These are phyloP conservation scores for Zygotorulaspora sp. DNA, from an alignment of 805 yeast genomes.

Conservation along the genomic window DNA sequence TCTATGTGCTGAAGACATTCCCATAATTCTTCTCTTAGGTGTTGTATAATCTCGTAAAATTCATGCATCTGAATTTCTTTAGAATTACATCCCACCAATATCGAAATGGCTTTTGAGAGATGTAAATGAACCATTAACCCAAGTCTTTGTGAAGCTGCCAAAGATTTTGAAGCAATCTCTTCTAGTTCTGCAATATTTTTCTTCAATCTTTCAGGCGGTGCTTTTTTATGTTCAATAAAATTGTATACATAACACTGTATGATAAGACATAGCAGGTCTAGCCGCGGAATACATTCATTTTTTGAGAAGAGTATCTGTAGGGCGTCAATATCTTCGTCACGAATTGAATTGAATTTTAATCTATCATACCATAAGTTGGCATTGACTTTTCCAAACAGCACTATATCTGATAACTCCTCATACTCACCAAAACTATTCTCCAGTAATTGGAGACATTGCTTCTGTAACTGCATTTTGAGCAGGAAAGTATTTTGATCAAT, in stretches of 20 bases:
- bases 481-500: constrained; percentile 1
- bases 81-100: constrained; percentile 4
- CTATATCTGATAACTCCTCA: background rate
- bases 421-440: background rate
- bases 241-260: constrained; percentile 18
- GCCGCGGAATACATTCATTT: background rate
- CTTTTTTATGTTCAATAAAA: constrained; percentile 7
- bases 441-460: constrained; percentile 4
- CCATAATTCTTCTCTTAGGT: constrained; percentile 19
- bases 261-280: constrained; percentile 6
- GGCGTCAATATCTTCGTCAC: background rate
- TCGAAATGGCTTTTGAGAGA: constrained; percentile 17
- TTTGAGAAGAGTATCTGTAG: background rate
- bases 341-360: constrained; percentile 2
- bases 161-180: constrained; percentile 11
- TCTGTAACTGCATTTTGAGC: constrained; percentile 6
- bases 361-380: constrained; percentile 10
- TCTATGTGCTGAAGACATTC: constrained; percentile 20
- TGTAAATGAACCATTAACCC: constrained; percentile 24
- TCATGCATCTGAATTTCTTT: constrained; percentile 9
- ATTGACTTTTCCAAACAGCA: constrained; percentile 3
- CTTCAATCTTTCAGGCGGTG: constrained; percentile 3
- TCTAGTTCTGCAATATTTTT: constrained; percentile 6
- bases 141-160: constrained; percentile 23
- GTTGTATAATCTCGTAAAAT: constrained; percentile 8